Base-by-base conservation (phyloP, 139 green algal genomes). In the Gonium pectorale region DNA sequence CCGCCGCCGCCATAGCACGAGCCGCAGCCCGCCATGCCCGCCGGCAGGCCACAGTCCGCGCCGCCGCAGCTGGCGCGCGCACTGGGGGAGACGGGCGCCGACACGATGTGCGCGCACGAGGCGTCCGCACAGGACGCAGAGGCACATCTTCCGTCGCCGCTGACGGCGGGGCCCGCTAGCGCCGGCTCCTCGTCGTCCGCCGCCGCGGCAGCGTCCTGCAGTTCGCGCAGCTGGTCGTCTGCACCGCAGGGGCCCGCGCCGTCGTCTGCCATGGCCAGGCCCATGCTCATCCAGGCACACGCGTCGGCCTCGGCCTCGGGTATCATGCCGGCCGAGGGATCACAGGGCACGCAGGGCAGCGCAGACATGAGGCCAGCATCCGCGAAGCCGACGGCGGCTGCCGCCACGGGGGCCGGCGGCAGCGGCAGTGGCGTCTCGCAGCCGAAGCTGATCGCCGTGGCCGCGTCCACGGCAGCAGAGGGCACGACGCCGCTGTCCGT, bases 61-160 rank as follows among this genome's bases (percentile, higher is more conserved):
- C 29, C 31, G 24, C 22, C 44, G 22, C 24, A 66, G 5, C 31
- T 27, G 7, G 43, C 22, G 37, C 24, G 52, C 15, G 33, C 40
- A 31, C 15, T 72, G 59, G 75, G 75, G 59, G 75, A 82, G 13
- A 82, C 75, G 13, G 75, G 75, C 59, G 27, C 59, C 59, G 75
- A 82, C 46, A 82, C 37, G 13, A 81, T 54, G 17, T 24, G 73
- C 40, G 73, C 37, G 5, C 26, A 24, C 3, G 52, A 2, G 73
- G 17, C 17, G 13, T 63, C 68, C 43, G 29, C 68, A 11, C 1
- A 43, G 43, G 31, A 7, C 4, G 41, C 38, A 19, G 29, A 6
- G n/a, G 8, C 60, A 29, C 54, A 29, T 21, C 21, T 59, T 19
- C 51, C 51, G 51, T n/a, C 26, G 40, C 38, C 38, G 40, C 38